Evolutionary conservation across 345 rosid species (phyloP).

Genomic region (Citrus mangshanensis): DNA sequence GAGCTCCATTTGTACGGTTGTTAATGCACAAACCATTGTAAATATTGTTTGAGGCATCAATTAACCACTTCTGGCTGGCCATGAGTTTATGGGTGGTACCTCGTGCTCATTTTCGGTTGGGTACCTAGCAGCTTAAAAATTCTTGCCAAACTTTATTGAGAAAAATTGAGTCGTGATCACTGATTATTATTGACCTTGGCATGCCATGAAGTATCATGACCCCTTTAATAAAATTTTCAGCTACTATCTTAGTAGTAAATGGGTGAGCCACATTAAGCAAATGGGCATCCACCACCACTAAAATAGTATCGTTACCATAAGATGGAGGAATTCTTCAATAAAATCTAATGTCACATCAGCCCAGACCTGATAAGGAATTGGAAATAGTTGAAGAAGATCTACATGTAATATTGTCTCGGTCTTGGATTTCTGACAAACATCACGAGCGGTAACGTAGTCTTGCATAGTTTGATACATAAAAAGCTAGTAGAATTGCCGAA

Average conservation of each 20-base stretch:
- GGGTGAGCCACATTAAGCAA: background rate
- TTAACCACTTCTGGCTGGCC: no score
- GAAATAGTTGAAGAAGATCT: background rate
- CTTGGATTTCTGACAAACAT: background rate
- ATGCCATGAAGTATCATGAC: background rate
- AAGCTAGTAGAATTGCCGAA: constrained; percentile 3
- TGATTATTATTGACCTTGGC: no score
- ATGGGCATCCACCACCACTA: constrained; percentile 7
- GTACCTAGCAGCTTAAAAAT: no score
- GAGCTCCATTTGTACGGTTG: background rate
- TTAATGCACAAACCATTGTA: background rate
- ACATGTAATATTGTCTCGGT: background rate
- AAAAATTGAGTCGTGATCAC: no score
- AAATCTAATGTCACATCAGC: background rate
- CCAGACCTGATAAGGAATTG: background rate
- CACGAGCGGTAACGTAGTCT: background rate
- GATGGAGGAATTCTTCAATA: background rate
- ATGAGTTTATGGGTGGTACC: no score
- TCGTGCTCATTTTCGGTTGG: no score
- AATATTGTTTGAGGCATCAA: no score
- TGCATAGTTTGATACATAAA: background rate
- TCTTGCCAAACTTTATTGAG: background rate
- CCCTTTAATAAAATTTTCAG: background rate
- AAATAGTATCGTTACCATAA: background rate
- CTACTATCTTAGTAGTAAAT: background rate